Evolutionary conservation across 208 protist genomes (phyloP).

Genomic region (Acanthamoeba sp.): DNA sequence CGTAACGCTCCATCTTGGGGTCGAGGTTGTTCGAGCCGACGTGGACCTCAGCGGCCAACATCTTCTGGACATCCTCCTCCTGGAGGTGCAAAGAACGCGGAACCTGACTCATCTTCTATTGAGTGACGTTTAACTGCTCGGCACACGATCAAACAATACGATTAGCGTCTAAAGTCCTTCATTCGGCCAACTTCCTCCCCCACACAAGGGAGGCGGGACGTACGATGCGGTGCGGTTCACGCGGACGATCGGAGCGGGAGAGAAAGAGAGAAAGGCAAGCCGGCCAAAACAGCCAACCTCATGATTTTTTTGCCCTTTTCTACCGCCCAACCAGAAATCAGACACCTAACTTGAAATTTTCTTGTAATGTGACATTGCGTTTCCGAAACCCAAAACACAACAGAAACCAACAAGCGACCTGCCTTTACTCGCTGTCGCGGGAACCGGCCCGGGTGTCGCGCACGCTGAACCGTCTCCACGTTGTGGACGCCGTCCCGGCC

Average conservation of each 20-base stretch:
- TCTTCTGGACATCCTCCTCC: slow-evolving; percentile 96
- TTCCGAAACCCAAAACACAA: too few relatives aligned
- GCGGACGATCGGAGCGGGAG: slow-evolving; percentile 30
- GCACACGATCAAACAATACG: neutral
- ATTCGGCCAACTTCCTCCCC: neutral
- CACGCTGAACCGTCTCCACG: neutral
- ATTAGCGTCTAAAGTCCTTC: neutral
- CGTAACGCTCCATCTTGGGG: slow-evolving; percentile 96
- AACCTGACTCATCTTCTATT: slow-evolving; percentile 74
- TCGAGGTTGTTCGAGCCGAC: slow-evolving; percentile 96
- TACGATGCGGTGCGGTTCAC: slow-evolving; percentile 73
- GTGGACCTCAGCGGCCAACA: slow-evolving; percentile 97
- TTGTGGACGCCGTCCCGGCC: neutral
- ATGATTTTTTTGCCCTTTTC: neutral
- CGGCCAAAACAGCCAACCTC: neutral
- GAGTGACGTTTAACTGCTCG: slow-evolving; percentile 64
- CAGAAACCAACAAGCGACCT: too few relatives aligned
- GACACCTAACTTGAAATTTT: neutral
- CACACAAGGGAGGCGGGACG: neutral
- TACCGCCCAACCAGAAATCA: neutral
- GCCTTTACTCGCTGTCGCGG: neutral
- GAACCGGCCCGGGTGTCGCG: too few relatives aligned
- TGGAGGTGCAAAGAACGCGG: slow-evolving; percentile 35
- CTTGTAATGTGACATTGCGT: neutral
- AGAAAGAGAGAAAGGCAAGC: slow-evolving; percentile 59